A percentile compares a stretch with the other conserved stretches of the same genome.
Evolutionary conservation across 202 grass and related monocot species (phyloP).

Genomic region (Schoenoplectus triqueter): DNA sequence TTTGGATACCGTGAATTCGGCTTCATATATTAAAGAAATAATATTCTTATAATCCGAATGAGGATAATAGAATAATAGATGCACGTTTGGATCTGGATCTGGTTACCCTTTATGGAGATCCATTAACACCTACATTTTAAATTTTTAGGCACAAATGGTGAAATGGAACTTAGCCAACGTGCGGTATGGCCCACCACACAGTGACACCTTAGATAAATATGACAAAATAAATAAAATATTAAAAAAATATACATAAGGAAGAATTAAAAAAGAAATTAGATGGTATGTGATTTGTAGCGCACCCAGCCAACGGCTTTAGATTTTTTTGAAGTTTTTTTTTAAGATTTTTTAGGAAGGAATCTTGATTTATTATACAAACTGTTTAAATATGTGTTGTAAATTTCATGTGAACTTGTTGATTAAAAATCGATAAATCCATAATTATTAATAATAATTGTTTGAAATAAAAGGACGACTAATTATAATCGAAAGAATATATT

Average conservation of each 20-base stretch:
- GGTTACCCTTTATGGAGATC: slow-evolving; percentile 26
- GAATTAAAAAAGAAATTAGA: background rate
- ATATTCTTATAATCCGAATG: background rate
- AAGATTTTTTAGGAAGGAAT: too few relatives aligned
- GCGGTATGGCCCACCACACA: slow-evolving; percentile 12
- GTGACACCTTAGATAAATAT: background rate
- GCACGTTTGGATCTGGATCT: background rate
- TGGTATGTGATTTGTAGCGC: background rate
- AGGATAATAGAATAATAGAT: background rate
- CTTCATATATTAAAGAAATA: background rate
- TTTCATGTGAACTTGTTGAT: too few relatives aligned
- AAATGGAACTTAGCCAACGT: slow-evolving; percentile 21
- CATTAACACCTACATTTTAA: slow-evolving; percentile 17
- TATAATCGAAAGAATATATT: too few relatives aligned
- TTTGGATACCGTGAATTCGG: background rate
- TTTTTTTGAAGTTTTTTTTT: too few relatives aligned
- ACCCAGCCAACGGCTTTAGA: too few relatives aligned
- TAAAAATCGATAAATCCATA: too few relatives aligned
- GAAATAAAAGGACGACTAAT: too few relatives aligned
- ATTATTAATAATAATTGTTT: too few relatives aligned
- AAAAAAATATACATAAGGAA: background rate
- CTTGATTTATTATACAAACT: too few relatives aligned
- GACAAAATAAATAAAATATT: background rate
- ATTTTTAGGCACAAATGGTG: background rate
- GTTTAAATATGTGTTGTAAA: too few relatives aligned